Base-by-base conservation (phyloP, 2,329 filamentous ascomycete species). In the Hypocreales sp. region DNA sequence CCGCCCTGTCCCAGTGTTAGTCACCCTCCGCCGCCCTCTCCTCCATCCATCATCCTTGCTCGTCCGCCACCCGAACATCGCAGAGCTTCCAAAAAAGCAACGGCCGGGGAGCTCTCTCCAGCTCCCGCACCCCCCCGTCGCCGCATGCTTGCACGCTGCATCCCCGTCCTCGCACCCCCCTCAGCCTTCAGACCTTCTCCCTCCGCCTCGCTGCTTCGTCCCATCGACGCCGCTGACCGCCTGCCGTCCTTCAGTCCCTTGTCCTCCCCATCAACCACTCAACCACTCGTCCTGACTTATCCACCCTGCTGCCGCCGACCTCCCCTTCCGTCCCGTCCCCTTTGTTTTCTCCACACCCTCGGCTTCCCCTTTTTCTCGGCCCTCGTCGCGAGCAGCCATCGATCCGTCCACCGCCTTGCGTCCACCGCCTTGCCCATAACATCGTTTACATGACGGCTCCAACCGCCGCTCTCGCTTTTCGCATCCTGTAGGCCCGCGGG, bases 391-490 rank as follows among this genome's bases (percentile, higher is more conserved):
- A n/a, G n/a, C n/a, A n/a, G n/a, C n/a, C n/a, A n/a, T 15, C 22
- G 24, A 36, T 22, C 25, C 23, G 31, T 35, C 29, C n/a, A n/a
- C n/a, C n/a, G n/a, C n/a, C n/a, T n/a, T n/a, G n/a, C n/a, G n/a
- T n/a, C n/a, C n/a, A n/a, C 36, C 41, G 22, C 15, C 22, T 15
- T 13, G n/a, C 20, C 20, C 12, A 20, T 26, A 7, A 29, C 33
- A 31, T 45, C 41, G 47, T 46, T 45, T 59, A 56, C 53, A 59
- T 59, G 55, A 55, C 45, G 48, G 41, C 41, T 36, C 40, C 38
- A 30, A 44, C 40, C 35, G 41, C 42, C 31, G 42, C 41, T 41
- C 40, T 47, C 46, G 42, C 45, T 34, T 44, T 48, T 35, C 47
- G 44, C 47, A 46, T 46, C 36, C 37, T 42, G 39, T 52, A 53